Evolutionary conservation across 2,329 filamentous ascomycete genomes (phyloP), one percentile per base, ranked within the genome.

Genomic region (Apiospora saccharicola): DNA sequence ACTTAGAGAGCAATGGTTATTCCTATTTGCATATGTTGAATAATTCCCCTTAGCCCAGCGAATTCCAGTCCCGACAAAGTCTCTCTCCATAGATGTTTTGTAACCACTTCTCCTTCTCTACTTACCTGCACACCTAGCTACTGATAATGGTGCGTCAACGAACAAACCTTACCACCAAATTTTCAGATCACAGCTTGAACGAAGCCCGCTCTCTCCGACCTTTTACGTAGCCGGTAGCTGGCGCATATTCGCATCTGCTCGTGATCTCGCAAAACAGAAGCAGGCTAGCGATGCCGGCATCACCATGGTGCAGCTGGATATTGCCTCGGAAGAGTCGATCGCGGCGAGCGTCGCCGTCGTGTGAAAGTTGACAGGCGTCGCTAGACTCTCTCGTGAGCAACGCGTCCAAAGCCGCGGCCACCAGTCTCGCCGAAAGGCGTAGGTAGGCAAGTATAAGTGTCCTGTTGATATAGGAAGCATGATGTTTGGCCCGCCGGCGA

Each of bases 321-420:
- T 64, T 13, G 22, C 30, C 26, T 70, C 69, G 1, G 22, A 24
- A 6, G 37, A 37, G 49, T 70, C 69, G 44, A 71, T 69, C 64
- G 64, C 26, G 0, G n/a, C 64, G 13, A 47, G 44, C 13, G 44
- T 57, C 26, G 24, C 64, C 13, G 70, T 70, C 71, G n/a, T 76
- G 12, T 10, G 26, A 26, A 53, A 53, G 7, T 72, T 1, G 51
- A 41, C 44, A 7, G 26, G 26, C 44, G 34, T 57, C 47, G 24
- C 46, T 71, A 3, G 64, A 71, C 64, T 34, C 47, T 22, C 34
- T 71, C 22, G 53, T 71, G 37, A 71, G 69, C 49, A 71, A 71
- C 41, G 70, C 71, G 19, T 75, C 77, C 41, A 82, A 82, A 69
- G 76, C 76, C n/a, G 80, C 81, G 10, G 24, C 78, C 12, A 73